Conservation (phyloP, 345 rosid genomes). For the Heritiera fomes region DNA sequence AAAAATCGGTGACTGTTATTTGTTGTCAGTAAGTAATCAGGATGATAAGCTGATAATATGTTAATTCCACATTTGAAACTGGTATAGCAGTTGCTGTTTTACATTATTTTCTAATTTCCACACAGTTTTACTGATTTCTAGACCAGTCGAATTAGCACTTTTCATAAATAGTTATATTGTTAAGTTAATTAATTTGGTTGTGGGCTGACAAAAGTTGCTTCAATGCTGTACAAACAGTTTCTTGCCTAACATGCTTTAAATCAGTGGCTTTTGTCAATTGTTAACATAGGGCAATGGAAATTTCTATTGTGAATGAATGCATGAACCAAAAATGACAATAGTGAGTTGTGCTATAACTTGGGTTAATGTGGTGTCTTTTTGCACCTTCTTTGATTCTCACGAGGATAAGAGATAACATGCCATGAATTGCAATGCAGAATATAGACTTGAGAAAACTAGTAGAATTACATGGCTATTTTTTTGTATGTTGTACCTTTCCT, state of each 20-base stretch:
- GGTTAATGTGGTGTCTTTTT: not conserved
- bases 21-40: conserved; percentile 5
- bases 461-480: not conserved
- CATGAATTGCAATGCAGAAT: not conserved
- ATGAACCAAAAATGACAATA: not conserved
- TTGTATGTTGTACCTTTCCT: not conserved
- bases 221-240: not conserved
- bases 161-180: not conserved
- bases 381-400: not conserved
- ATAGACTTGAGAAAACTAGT: not conserved
- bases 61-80: not conserved
- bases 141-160: not conserved
- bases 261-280: not conserved
- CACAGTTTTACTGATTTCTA: not conserved
- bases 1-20: not conserved
- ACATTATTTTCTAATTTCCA: not conserved
- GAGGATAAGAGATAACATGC: not conserved
- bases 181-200: not conserved
- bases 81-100: not conserved
- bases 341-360: not conserved
- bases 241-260: conserved; percentile 5
- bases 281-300: not conserved
- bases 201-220: not conserved
- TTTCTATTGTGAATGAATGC: not conserved
- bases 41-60: not conserved